These are phyloP conservation scores for Cardamine chenopodiifolia DNA, from an alignment of 345 rosid genomes.

Conservation along the genomic window DNA sequence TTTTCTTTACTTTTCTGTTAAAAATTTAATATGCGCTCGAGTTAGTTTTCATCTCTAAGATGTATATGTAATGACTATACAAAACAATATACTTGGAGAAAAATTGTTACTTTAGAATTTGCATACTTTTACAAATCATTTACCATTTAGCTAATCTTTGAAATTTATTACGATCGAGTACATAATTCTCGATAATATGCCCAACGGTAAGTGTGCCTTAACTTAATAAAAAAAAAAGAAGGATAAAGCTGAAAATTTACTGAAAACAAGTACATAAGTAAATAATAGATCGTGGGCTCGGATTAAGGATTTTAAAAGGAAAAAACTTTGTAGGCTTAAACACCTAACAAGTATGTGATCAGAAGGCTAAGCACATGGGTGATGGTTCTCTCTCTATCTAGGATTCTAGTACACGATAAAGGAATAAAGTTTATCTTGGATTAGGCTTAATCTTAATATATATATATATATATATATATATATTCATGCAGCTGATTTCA, in stretches of 20 bases:
- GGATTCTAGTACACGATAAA: background rate
- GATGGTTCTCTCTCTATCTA: background rate
- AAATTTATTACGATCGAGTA: background rate
- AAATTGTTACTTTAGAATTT: too few relatives aligned
- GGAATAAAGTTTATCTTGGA: slow-evolving; percentile 8
- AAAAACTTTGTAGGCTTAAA: slow-evolving; percentile 26
- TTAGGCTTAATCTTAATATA: slow-evolving; percentile 1
- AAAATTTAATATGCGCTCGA: background rate
- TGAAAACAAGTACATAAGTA: background rate
- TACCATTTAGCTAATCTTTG: background rate
- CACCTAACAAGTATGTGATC: slow-evolving; percentile 26
- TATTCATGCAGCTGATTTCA: slow-evolving; percentile 1
- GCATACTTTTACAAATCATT: background rate
- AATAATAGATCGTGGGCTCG: slow-evolving; percentile 9
- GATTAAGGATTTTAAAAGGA: background rate
- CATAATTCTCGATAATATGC: background rate
- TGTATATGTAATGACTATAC: background rate
- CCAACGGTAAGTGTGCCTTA: background rate
- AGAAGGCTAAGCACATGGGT: slow-evolving; percentile 39
- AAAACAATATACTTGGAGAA: background rate
- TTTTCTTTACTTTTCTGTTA: background rate
- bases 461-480: background rate
- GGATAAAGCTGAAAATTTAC: background rate
- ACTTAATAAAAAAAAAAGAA: background rate
- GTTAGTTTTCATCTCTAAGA: background rate